phyloP scores from a whole-genome alignment of 2,329 filamentous ascomycete genomes.

The Lachnellula subtilissima region DNA sequence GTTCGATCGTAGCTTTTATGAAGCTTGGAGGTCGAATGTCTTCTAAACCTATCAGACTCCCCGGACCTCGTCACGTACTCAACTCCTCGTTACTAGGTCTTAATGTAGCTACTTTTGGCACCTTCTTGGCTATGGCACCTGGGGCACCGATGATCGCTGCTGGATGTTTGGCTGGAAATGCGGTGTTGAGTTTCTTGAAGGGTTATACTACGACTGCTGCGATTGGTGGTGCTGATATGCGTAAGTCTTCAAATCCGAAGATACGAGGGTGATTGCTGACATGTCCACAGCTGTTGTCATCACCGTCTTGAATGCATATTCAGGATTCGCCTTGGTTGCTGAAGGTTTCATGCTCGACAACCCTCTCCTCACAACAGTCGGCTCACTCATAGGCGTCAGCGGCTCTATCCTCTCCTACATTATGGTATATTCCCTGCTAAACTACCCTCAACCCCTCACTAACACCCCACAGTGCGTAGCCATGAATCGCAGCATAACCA shows the following conservation, averaged over 20 bases:
- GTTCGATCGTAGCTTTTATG: conserved; percentile 82
- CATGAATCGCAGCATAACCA: conserved; percentile 87
- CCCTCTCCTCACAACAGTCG: conserved; percentile 76
- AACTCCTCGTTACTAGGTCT: conserved; percentile 70
- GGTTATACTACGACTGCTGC: conserved; percentile 84
- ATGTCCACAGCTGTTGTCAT: conserved; percentile 65
- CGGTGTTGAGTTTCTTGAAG: conserved; percentile 74
- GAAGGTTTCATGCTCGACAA: conserved; percentile 93
- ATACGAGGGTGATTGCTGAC: conserved; percentile 14
- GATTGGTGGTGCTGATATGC: conserved; percentile 93
- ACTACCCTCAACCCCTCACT: not conserved
- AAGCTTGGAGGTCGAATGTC: conserved; percentile 82
- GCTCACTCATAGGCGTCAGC: conserved; percentile 81
- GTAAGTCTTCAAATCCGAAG: conserved; percentile 31
- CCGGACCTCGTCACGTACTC: conserved; percentile 65
- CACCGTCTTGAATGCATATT: conserved; percentile 86
- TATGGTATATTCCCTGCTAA: conserved; percentile 37
- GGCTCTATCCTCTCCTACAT: conserved; percentile 87
- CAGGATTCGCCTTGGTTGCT: conserved; percentile 82
- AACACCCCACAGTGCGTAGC: conserved; percentile 62
- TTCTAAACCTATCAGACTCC: conserved; percentile 67
- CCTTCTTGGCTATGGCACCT: conserved; percentile 76
- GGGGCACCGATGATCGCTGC: conserved; percentile 75
- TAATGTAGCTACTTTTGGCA: conserved; percentile 78
- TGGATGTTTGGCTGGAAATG: conserved; percentile 70